phyloP scores from a whole-genome alignment of 139 green algal species.

The Pseudopediastrum boryanum region DNA sequence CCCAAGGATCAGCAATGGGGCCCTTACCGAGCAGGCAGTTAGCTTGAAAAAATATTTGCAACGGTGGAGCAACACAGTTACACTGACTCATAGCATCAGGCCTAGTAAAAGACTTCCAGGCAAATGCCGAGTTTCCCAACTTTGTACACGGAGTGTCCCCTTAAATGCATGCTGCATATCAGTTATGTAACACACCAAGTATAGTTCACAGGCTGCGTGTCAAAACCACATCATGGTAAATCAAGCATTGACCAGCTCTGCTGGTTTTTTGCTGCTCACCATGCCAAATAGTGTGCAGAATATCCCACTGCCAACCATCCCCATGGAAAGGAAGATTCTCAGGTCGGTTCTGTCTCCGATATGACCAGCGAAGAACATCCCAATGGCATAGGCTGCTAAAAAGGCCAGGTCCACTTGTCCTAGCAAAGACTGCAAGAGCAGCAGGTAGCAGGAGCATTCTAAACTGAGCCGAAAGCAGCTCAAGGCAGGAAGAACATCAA shows the following conservation, averaged over 20 bases:
- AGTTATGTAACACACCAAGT: too few species aligned
- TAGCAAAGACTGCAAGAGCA: slow-evolving; percentile 72
- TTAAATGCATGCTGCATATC: too few species aligned
- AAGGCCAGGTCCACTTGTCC: slow-evolving; percentile 92
- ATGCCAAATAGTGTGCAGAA: slow-evolving; percentile 82
- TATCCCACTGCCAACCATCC: slow-evolving; percentile 87
- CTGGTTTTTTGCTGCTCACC: slow-evolving; percentile 41
- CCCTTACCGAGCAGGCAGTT: neutral
- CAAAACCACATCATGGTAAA: neutral
- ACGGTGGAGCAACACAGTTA: too few species aligned
- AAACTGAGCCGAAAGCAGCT: too few species aligned
- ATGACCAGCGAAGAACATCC: slow-evolving; percentile 94
- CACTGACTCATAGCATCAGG: too few species aligned
- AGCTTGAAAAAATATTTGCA: neutral
- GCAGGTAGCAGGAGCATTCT: too few species aligned
- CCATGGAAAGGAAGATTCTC: slow-evolving; percentile 84
- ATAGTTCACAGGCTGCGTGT: too few species aligned
- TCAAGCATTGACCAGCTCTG: neutral
- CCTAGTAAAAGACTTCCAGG: too few species aligned
- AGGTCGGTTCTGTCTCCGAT: slow-evolving; percentile 90
- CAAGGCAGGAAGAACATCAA: too few species aligned
- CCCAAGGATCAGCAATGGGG: too few species aligned
- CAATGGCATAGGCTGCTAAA: slow-evolving; percentile 86
- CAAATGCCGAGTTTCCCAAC: too few species aligned
- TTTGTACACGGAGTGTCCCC: too few species aligned